Conservation (phyloP, 768 basidiomycete species). For the Cyclocybe aegerita region DNA sequence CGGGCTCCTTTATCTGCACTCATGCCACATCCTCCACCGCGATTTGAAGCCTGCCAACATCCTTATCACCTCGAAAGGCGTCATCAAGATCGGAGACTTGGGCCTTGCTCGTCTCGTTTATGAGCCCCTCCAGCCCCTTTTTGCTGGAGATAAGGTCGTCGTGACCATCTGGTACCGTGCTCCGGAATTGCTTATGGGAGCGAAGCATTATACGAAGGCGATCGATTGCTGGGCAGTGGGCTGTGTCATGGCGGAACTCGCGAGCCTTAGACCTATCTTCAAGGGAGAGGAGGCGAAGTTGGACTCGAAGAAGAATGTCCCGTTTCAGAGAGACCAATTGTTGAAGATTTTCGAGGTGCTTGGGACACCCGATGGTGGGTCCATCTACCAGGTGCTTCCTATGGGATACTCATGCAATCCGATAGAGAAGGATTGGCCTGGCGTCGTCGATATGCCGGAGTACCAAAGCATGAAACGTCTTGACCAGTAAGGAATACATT, state of each 20-base stretch:
- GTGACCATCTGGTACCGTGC: slow-evolving; percentile 99
- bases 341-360: slow-evolving; percentile 95
- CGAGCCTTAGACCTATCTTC: slow-evolving; percentile 93
- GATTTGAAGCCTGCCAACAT: slow-evolving; percentile 99
- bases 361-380: slow-evolving; percentile 82
- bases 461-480: slow-evolving; percentile 80
- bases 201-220: slow-evolving; percentile 96
- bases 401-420: slow-evolving; percentile 1
- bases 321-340: slow-evolving; percentile 95
- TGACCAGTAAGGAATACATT: slow-evolving; percentile 53
- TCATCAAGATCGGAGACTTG: slow-evolving; percentile 98
- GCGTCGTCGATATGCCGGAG: slow-evolving; percentile 83
- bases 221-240: slow-evolving; percentile 98
- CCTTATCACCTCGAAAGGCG: slow-evolving; percentile 83
- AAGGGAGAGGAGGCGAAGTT: slow-evolving; percentile 99
- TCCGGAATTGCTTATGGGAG: slow-evolving; percentile 93
- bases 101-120: slow-evolving; percentile 91
- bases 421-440: slow-evolving; percentile 86
- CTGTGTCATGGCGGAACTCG: slow-evolving; percentile 95
- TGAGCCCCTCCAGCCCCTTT: slow-evolving; percentile 88
- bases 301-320: slow-evolving; percentile 95
- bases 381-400: neutral
- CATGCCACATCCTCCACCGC: slow-evolving; percentile 92
- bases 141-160: slow-evolving; percentile 95
- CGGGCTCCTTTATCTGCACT: slow-evolving; percentile 93